Evolutionary conservation across 805 yeast species (phyloP), one percentile per base, ranked within the genome.

Genomic region (Cyberlindnera maclurae): DNA sequence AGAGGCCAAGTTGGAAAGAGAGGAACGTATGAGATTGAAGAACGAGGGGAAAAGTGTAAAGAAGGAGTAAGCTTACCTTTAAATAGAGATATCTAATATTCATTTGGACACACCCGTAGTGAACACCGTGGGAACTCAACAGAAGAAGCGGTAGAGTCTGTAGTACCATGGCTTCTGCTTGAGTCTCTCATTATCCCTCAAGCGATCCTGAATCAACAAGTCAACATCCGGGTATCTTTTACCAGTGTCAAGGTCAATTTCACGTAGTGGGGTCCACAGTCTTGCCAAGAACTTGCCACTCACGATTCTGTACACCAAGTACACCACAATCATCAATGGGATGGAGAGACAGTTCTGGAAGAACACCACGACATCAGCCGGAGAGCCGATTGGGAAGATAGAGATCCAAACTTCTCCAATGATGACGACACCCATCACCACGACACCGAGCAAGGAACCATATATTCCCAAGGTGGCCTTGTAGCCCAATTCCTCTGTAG

Each of bases 391-490:
- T 42, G 95, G 95, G 70, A 68, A 84, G 34, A 83, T 63, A 4
- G 93, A 88, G 44, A 80, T 69, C 86, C 89, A 86, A 65, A 86
- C 80, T 62, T 83, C 89, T 26, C 88, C 85, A 43, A 75, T 65
- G 43, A 87, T 67, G 44, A 85, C 77, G 39, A 81, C 57, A 26
- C 68, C 28, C 55, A 78, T 75, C 46, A 87, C 62, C 12, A 64
- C 37, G 11, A 72, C 55, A 38, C 94, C 94, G 52, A 71, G 69
- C 45, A 57, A 57, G 0, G 94, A 79, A 32, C 94, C 94, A 43
- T 54, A 64, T 27, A 79, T 59, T 44, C 95, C 95, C 27, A 72
- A 63, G 37, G 77, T 79, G 6, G 95, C 71, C 29, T 62, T 68
- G 62, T 74, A 84, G 1, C 80, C 70, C 37, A 86, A 64, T 58